Percentiles rank a stretch among this genome's conserved stretches.
Conservation (phyloP, 1,284 basidiomycete genomes). For the Trichosporon sp. region DNA sequence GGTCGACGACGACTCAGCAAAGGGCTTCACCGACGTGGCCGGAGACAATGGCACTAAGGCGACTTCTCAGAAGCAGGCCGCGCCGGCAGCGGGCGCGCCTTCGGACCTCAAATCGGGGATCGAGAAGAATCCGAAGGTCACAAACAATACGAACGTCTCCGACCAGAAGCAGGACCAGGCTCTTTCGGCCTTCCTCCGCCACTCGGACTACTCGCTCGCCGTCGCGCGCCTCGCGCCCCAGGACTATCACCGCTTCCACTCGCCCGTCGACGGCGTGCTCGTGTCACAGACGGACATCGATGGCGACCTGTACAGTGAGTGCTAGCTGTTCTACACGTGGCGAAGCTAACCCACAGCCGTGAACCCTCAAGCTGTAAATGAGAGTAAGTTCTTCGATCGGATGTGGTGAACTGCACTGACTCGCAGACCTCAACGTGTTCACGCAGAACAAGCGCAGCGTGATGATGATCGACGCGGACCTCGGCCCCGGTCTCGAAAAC, state of each 20-base stretch:
- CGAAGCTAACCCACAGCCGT: constrained; percentile 25
- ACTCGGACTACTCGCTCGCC: constrained; percentile 18
- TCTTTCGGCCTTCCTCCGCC: neutral
- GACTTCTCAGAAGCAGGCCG: neutral
- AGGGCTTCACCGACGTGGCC: constrained; percentile 53
- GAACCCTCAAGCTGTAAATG: constrained; percentile 72
- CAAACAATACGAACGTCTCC: neutral
- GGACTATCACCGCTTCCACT: constrained; percentile 83
- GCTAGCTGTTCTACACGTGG: neutral
- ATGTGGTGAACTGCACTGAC: neutral
- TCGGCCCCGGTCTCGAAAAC: constrained; percentile 38
- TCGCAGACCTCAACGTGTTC: constrained; percentile 20
- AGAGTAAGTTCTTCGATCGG: constrained; percentile 38
- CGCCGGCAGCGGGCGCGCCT: neutral
- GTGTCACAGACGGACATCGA: constrained; percentile 53
- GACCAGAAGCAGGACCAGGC: constrained; percentile 1
- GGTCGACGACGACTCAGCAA: constrained; percentile 51
- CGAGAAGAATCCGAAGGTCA: neutral
- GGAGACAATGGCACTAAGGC: neutral
- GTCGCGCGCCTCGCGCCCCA: constrained; percentile 63
- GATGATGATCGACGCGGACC: constrained; percentile 41
- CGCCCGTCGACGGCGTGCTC: constrained; percentile 62
- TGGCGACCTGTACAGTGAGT: constrained; percentile 47
- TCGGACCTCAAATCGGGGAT: neutral
- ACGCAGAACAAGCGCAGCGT: constrained; percentile 22